Percentiles rank a stretch among this genome's conserved stretches.
Conservation (phyloP, 352 stramenopile species). For the Pythium phragmiticola region DNA sequence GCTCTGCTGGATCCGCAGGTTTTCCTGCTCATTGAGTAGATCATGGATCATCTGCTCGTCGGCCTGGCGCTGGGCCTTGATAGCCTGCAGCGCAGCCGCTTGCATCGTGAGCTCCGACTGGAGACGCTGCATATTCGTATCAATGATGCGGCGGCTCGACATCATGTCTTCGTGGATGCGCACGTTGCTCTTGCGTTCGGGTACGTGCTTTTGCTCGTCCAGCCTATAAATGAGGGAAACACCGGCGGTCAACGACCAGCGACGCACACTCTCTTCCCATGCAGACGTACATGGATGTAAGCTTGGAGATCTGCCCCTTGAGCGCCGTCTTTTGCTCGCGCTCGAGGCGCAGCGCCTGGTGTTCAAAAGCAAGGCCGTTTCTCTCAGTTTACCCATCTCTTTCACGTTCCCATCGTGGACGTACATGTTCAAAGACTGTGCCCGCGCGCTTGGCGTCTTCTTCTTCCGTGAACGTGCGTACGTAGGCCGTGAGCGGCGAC, state of each 20-base stretch:
- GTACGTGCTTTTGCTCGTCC: conserved; percentile 37
- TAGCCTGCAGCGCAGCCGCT: conserved; percentile 46
- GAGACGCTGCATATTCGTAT: conserved; percentile 76
- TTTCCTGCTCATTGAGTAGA: conserved; percentile 83
- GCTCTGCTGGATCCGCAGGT: conserved; percentile 48
- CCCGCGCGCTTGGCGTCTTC: conserved; percentile 84
- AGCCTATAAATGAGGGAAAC: conserved; percentile 30
- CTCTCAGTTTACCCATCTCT: too few relatives aligned
- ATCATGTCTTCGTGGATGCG: conserved; percentile 85
- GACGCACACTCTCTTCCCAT: background rate
- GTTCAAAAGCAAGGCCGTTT: background rate
- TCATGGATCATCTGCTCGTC: conserved; percentile 86
- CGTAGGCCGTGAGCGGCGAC: conserved; percentile 63
- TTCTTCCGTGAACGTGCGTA: conserved; percentile 86
- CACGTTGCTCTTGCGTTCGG: conserved; percentile 45
- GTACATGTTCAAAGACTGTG: conserved; percentile 83
- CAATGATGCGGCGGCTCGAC: conserved; percentile 77
- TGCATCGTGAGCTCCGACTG: conserved; percentile 67
- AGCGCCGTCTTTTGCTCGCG: conserved; percentile 68
- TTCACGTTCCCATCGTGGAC: background rate
- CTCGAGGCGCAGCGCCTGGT: conserved; percentile 72
- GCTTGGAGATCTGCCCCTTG: conserved; percentile 76
- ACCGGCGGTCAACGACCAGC: background rate
- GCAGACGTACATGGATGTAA: conserved; percentile 58
- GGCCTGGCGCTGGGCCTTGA: conserved; percentile 69